Conservation (phyloP, 208 protist species). For the Acanthamoeba lenticulata region DNA sequence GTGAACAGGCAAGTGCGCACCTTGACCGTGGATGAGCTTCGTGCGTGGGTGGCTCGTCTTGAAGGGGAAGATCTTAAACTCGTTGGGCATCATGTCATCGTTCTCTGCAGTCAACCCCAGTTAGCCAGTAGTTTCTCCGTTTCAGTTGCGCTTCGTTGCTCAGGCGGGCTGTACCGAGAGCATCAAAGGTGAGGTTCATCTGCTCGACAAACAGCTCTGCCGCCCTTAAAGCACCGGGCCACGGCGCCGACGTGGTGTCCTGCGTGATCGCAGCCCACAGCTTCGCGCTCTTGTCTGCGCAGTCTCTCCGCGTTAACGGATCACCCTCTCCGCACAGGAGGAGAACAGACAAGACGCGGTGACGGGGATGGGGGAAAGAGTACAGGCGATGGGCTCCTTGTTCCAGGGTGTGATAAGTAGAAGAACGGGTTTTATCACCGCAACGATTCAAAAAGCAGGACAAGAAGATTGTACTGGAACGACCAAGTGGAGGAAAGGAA, state of each 20-base stretch:
- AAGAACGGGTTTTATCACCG: too few species aligned
- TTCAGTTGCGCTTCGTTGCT: too few species aligned
- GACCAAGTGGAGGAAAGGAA: too few species aligned
- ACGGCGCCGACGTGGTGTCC: neutral
- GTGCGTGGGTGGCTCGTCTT: neutral
- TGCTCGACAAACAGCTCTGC: neutral
- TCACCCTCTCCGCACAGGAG: too few species aligned
- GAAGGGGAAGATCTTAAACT: neutral
- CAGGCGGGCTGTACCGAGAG: neutral
- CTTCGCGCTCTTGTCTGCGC: neutral
- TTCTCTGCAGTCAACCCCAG: neutral
- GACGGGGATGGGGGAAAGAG: too few species aligned
- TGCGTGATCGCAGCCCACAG: neutral
- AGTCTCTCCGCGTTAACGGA: too few species aligned
- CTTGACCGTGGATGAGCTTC: slow-evolving; percentile 33
- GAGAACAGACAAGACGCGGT: too few species aligned
- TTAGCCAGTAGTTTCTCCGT: neutral
- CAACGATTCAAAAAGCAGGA: too few species aligned
- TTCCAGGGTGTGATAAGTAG: too few species aligned
- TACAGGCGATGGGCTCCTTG: too few species aligned
- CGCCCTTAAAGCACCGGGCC: neutral
- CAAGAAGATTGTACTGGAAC: too few species aligned
- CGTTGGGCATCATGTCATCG: neutral
- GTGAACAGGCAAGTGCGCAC: neutral
- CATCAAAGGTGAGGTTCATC: slow-evolving; percentile 63